Evolutionary conservation across 1,284 basidiomycete genomes (phyloP).

Genomic region (Thecaphora frezii): DNA sequence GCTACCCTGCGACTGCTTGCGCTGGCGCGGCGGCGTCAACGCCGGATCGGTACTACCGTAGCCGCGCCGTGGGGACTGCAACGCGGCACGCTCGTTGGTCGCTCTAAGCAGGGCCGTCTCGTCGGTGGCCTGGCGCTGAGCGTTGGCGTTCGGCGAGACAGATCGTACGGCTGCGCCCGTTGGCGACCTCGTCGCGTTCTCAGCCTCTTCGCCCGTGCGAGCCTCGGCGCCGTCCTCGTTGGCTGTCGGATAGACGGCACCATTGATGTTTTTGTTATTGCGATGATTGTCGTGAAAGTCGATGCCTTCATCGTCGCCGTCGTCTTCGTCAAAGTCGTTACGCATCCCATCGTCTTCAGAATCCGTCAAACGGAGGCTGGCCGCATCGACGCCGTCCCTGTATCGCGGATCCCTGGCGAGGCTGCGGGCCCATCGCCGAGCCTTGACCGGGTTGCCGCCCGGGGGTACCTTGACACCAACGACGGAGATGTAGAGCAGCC

Average conservation of each 20-base stretch:
- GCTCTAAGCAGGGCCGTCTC: too few species aligned
- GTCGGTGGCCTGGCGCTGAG: too few species aligned
- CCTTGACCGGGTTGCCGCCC: conserved; percentile 25
- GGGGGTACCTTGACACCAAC: conserved; percentile 40
- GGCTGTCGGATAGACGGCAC: too few species aligned
- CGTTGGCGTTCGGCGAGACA: too few species aligned
- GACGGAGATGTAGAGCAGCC: conserved; percentile 36
- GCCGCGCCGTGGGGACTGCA: neutral
- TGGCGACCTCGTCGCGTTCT: too few species aligned
- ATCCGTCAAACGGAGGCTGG: conserved; percentile 22
- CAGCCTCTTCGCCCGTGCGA: too few species aligned
- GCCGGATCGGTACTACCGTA: neutral
- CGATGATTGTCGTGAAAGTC: too few species aligned
- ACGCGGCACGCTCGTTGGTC: neutral
- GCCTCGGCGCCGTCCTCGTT: too few species aligned
- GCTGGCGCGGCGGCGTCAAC: neutral
- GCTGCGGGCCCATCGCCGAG: conserved; percentile 25
- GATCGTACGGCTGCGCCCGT: too few species aligned
- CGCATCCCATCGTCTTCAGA: conserved; percentile 1
- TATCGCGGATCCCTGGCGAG: conserved; percentile 19
- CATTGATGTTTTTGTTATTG: too few species aligned
- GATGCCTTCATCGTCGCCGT: neutral
- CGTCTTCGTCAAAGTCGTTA: conserved; percentile 6
- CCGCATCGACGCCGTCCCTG: conserved; percentile 22
- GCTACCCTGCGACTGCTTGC: neutral